Conservation (phyloP, 345 rosid genomes). For the Limnanthes douglasii region DNA sequence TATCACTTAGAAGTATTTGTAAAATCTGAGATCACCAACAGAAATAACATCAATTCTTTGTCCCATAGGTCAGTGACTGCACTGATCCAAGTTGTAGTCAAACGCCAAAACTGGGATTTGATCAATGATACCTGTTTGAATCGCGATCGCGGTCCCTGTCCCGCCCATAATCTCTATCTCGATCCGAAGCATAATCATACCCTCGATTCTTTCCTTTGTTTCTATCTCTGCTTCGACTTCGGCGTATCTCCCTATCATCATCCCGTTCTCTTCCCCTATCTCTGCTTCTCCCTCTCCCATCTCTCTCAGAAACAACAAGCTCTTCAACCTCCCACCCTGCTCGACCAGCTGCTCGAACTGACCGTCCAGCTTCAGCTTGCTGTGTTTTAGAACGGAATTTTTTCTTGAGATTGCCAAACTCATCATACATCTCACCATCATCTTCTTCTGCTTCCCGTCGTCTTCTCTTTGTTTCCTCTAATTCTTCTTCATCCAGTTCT, state of each 20-base stretch:
- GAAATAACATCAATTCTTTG: too few relatives aligned
- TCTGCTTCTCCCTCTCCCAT: slow-evolving; percentile 74
- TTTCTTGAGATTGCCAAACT: slow-evolving; percentile 96
- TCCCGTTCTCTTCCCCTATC: slow-evolving; percentile 70
- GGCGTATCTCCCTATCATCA: slow-evolving; percentile 45
- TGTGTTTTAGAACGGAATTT: slow-evolving; percentile 82
- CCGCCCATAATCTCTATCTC: slow-evolving; percentile 42
- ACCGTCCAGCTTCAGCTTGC: slow-evolving; percentile 51
- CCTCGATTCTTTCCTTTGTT: slow-evolving; percentile 38
- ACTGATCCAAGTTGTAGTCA: too few relatives aligned
- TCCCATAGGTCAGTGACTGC: too few relatives aligned
- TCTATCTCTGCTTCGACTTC: slow-evolving; percentile 62
- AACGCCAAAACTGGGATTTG: too few relatives aligned
- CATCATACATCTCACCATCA: slow-evolving; percentile 98
- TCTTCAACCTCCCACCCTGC: slow-evolving; percentile 99
- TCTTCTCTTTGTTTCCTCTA: slow-evolving; percentile 91
- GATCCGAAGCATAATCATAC: slow-evolving; percentile 34
- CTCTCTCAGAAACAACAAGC: slow-evolving; percentile 47
- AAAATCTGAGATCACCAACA: too few relatives aligned
- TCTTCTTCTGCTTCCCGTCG: slow-evolving; percentile 90
- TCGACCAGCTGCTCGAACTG: slow-evolving; percentile 82
- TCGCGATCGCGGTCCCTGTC: slow-evolving; percentile 27
- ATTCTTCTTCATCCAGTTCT: slow-evolving; percentile 95
- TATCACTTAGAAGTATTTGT: too few relatives aligned
- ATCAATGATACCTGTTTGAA: too few relatives aligned